A percentile compares a stretch with the other conserved stretches of the same genome.
phyloP scores from a whole-genome alignment of 2,329 filamentous ascomycete genomes.

The Mycogone perniciosa region DNA sequence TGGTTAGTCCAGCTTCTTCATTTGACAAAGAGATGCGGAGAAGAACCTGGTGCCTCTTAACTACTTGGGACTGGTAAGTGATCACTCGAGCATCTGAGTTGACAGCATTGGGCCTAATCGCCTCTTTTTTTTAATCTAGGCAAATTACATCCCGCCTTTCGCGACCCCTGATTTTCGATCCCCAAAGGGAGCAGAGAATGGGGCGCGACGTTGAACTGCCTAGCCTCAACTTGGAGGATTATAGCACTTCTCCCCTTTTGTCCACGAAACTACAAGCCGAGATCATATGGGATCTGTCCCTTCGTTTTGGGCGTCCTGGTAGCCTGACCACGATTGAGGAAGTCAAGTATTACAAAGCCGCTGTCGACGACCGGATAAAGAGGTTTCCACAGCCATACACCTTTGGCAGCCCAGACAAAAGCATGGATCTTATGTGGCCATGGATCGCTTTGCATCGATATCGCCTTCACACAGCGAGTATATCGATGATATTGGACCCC shows the following conservation, averaged over 20 bases:
- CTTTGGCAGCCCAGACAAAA: slow-evolving; percentile 34
- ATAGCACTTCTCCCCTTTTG: slow-evolving; percentile 26
- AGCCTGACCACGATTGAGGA: slow-evolving; percentile 24
- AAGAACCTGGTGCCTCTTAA: slow-evolving; percentile 31
- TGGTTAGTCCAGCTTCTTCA: slow-evolving; percentile 21
- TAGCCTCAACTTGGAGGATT: slow-evolving; percentile 27
- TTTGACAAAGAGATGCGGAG: slow-evolving; percentile 32
- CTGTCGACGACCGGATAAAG: slow-evolving; percentile 37
- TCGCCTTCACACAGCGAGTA: slow-evolving; percentile 38
- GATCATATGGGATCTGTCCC: slow-evolving; percentile 26
- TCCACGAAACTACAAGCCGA: slow-evolving; percentile 32
- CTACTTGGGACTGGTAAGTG: slow-evolving; percentile 34
- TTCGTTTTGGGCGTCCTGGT: slow-evolving; percentile 25
- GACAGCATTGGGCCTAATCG: not conserved
- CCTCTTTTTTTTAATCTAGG: slow-evolving; percentile 18
- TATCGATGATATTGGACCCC: slow-evolving; percentile 40
- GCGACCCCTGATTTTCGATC: slow-evolving; percentile 30
- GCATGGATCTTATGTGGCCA: slow-evolving; percentile 32
- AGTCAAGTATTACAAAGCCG: slow-evolving; percentile 25
- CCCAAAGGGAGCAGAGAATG: slow-evolving; percentile 7
- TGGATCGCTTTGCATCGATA: slow-evolving; percentile 42
- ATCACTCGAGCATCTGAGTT: not conserved
- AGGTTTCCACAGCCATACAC: slow-evolving; percentile 36
- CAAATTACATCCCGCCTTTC: slow-evolving; percentile 30
- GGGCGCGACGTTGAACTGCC: slow-evolving; percentile 29